Evolutionary conservation across 1,284 basidiomycete species (phyloP), one percentile per base, ranked within the genome.

Genomic region (Heterobasidion parviporum): DNA sequence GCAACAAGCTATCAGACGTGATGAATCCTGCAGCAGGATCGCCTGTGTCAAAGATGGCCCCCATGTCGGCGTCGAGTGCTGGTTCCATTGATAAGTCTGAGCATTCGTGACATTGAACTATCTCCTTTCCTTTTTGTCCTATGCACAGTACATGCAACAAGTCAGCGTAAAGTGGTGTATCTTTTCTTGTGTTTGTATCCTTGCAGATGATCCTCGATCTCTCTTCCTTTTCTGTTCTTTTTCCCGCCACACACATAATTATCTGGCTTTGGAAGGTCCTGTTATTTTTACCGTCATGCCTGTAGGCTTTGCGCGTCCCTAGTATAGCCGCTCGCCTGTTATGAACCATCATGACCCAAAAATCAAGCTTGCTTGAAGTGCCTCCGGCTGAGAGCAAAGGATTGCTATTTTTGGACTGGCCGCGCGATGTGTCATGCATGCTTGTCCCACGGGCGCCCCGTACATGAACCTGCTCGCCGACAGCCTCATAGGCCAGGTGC

Each of bases 1-100:
- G 76, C 59, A 69, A 72, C 55, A 78, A 82, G 70, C 66, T 79
- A 65, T 70, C 74, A 57, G 80, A 80, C 52, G 74, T 79, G 54
- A 78, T 81, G 65, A 74, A 77, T 59, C 70, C 75, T 8, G 71
- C 74, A 10, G 79, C 77, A 18, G 53, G 53, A n/a, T 53, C 52
- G 7, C 69, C 73, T 15, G 70, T 73, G 32, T 58, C 65, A 35
- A 74, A 73, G 60, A 66, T 67, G 18, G 64, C 69, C 36, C 63
- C 71, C 53, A 70, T 71, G 54, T 73, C 76, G n/a, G 64, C 60
- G 67, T 57, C 69, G 58, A 65, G 64, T 56, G 53, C 59, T 57
- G 20, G 16, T 44, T 26, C 52, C n/a, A n/a, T 38, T 32, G 38
- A 53, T 8, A 54, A 47, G 26, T 8, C 32, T 10, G 26, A 35